A percentile compares a stretch with the other conserved stretches of the same genome.
Conservation (phyloP, 345 rosid genomes). For the Eucalyptus cloeziana region DNA sequence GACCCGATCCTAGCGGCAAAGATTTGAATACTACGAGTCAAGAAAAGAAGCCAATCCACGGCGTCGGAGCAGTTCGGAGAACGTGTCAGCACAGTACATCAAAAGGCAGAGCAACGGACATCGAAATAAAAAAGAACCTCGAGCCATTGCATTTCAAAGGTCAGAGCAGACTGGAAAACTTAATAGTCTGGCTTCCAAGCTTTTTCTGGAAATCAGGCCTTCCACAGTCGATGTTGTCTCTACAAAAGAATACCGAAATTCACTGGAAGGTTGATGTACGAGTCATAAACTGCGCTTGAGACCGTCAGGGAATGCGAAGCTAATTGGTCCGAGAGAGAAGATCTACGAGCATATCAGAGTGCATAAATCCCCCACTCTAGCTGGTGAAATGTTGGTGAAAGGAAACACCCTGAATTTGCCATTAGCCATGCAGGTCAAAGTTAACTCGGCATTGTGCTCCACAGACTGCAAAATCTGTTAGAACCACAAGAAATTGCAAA, state of each 20-base stretch:
- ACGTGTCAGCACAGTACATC: neutral
- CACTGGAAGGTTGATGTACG: neutral
- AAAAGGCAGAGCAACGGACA: neutral
- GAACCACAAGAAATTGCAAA: neutral
- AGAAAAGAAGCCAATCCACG: neutral
- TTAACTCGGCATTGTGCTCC: conserved; percentile 39
- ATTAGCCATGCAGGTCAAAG: conserved; percentile 57
- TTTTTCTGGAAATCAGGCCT: neutral
- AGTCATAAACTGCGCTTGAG: neutral
- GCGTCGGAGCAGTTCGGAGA: neutral
- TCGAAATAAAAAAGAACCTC: neutral
- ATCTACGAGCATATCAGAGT: conserved; percentile 49
- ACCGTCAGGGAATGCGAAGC: neutral
- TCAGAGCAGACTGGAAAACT: neutral
- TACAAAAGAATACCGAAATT: neutral
- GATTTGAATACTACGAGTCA: neutral
- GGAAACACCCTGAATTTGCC: conserved; percentile 60
- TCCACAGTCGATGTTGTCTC: neutral
- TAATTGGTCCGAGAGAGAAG: neutral
- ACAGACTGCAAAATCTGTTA: conserved; percentile 21
- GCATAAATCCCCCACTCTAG: conserved; percentile 62
- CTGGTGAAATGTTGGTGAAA: conserved; percentile 42
- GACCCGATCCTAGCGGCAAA: neutral
- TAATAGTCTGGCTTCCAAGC: neutral
- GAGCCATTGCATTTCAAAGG: neutral